phyloP scores from a whole-genome alignment of 2,329 filamentous ascomycete species.

The Bipolaris cookei region DNA sequence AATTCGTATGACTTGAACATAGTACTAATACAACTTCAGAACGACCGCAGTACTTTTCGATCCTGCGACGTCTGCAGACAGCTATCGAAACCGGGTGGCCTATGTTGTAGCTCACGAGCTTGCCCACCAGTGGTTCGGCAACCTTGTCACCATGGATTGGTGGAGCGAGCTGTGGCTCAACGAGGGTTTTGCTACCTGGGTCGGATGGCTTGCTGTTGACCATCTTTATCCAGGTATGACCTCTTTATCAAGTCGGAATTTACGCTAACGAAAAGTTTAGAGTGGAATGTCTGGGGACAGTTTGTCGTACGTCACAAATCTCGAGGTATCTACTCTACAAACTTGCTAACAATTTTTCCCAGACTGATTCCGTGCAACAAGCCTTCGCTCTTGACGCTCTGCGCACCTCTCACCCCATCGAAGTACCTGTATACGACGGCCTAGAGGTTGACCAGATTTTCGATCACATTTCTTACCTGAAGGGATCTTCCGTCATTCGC shows the following conservation, averaged over 20 bases:
- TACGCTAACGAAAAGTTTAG: conserved; percentile 50
- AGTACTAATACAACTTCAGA: neutral
- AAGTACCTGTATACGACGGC: conserved; percentile 91
- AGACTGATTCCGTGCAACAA: conserved; percentile 89
- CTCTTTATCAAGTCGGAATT: neutral
- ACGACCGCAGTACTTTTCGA: conserved; percentile 97
- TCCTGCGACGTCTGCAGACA: conserved; percentile 85
- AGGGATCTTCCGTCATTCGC: conserved; percentile 93
- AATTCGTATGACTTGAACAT: neutral
- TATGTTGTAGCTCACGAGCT: conserved; percentile 99
- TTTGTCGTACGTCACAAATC: conserved; percentile 74
- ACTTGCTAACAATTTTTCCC: conserved; percentile 49
- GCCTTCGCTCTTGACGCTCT: conserved; percentile 90
- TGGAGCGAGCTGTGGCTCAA: conserved; percentile 91
- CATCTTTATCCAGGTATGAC: conserved; percentile 77
- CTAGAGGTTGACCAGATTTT: conserved; percentile 98
- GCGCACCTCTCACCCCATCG: conserved; percentile 91
- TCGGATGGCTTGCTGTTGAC: conserved; percentile 91
- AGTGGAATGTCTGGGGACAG: conserved; percentile 97
- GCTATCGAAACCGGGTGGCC: conserved; percentile 90
- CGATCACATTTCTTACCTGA: conserved; percentile 93
- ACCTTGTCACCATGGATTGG: conserved; percentile 96
- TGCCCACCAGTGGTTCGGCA: conserved; percentile 95
- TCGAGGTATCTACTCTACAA: conserved; percentile 57
- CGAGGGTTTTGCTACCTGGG: conserved; percentile 97